Base-by-base conservation (phyloP, 768 basidiomycete genomes). In the Boletus reticuloceps region DNA sequence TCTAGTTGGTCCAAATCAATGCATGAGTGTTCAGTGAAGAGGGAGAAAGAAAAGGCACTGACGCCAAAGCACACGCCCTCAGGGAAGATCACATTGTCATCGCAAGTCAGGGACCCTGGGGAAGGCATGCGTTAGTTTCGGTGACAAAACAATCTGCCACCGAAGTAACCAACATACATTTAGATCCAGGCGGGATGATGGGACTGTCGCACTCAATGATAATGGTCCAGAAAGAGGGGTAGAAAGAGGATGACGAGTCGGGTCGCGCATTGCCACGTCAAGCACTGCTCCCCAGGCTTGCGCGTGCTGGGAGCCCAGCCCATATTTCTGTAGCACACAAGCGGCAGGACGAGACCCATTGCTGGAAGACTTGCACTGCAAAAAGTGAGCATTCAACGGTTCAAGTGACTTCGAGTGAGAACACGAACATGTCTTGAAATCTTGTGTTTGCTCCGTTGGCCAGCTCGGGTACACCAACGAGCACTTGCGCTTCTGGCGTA, bases 401-500 rank as follows among this genome's bases (percentile, higher is more conserved):
- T 7, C 5, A 20, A 31, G 17, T 1, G 7, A 39, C 11, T 29
- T 1, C 5, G 9, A 27, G 14, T 10, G 20, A 31, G 43, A 27
- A 27, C 8, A 56, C 51, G 40, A 31, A 56, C 55, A 1, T 5
- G 56, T 58, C 5, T n/a, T 11, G n/a, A 43, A 43, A 16, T 51
- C 39, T 19, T 41, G 29, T 17, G 10, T 13, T 12, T 55, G 43
- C 2, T 58, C 45, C 36, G 22, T 51, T 3, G 57, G 46, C 54
- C 57, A 58, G 31, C 6, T 47, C 1, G 53, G 57, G 34, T 7
- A 58, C 13, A 48, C 40, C 27, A 22, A 29, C 16, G 20, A 31
- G 12, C 48, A 46, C 17, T 55, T 47, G 44, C 50, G 53, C 40
- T 58, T 58, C 57, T 58, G 57, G 14, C 53, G 57, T 16, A 43